Conservation (phyloP, 805 yeast species). For the Metschnikowia gelsemii region DNA sequence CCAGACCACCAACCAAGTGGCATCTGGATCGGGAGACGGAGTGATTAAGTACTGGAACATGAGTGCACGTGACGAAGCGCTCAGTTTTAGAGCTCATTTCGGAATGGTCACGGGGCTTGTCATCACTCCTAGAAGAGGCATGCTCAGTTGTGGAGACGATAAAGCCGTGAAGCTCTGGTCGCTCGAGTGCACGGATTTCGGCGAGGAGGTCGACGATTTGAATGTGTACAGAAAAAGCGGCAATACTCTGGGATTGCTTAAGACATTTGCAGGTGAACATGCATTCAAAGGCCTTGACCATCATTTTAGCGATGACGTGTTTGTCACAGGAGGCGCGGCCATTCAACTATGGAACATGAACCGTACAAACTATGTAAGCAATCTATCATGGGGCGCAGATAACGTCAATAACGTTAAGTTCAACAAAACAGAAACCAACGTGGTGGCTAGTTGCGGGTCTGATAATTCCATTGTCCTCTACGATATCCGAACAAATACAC, state of each 20-base stretch:
- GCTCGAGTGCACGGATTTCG: conserved; percentile 55
- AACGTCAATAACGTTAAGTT: conserved; percentile 79
- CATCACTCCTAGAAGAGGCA: conserved; percentile 59
- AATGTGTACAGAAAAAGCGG: conserved; percentile 27
- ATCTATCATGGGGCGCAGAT: conserved; percentile 96
- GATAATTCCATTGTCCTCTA: conserved; percentile 90
- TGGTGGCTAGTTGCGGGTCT: conserved; percentile 79
- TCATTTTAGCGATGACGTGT: conserved; percentile 67
- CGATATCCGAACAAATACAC: conserved; percentile 86
- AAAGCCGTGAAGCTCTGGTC: conserved; percentile 89
- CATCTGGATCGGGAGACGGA: conserved; percentile 96
- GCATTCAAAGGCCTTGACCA: conserved; percentile 86
- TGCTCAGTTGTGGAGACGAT: conserved; percentile 88
- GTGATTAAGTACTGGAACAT: conserved; percentile 91
- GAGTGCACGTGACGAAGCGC: conserved; percentile 70
- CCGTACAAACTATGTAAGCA: conserved; percentile 72
- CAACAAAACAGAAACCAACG: conserved; percentile 85
- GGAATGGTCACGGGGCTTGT: conserved; percentile 83
- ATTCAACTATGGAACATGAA: conserved; percentile 91
- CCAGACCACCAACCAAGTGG: conserved; percentile 65
- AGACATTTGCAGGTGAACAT: conserved; percentile 80
- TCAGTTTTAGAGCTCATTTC: conserved; percentile 82
- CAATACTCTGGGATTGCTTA: conserved; percentile 55
- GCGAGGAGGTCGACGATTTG: conserved; percentile 31
- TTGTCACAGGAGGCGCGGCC: conserved; percentile 89